A percentile compares a stretch with the other conserved stretches of the same genome.
Evolutionary conservation across 2,329 filamentous ascomycete species (phyloP).

Genomic region (Xylaria digitata): DNA sequence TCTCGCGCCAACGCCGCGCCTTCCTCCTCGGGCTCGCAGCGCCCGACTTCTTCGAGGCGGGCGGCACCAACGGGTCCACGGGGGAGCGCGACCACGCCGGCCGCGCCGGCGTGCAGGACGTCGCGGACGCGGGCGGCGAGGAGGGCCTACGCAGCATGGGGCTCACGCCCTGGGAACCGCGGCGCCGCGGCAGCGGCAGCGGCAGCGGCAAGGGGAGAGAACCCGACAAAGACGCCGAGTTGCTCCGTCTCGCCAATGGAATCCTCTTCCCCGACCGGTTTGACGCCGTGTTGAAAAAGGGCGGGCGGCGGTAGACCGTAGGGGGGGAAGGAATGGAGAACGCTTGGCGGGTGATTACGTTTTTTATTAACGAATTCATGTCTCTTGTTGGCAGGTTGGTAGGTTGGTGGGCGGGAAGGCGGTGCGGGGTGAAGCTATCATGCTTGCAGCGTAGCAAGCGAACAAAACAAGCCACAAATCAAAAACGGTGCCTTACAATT

Average conservation of each 20-base stretch:
- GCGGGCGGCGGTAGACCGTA: conserved; percentile 15
- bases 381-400: neutral
- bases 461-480: too few relatives aligned
- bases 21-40: conserved; percentile 75
- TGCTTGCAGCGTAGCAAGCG: too few relatives aligned
- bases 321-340: too few relatives aligned
- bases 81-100: conserved; percentile 70
- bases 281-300: conserved; percentile 28
- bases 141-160: conserved; percentile 59
- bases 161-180: conserved; percentile 52
- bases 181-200: neutral
- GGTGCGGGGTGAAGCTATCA: too few relatives aligned
- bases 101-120: conserved; percentile 57
- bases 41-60: conserved; percentile 66
- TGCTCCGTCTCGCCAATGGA: conserved; percentile 45
- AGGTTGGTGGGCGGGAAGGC: neutral
- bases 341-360: too few relatives aligned
- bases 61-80: conserved; percentile 39
- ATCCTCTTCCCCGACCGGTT: conserved; percentile 48
- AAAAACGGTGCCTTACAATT: too few relatives aligned
- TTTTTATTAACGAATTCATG: neutral
- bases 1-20: conserved; percentile 74
- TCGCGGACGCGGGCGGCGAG: conserved; percentile 51
- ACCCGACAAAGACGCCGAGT: conserved; percentile 34
- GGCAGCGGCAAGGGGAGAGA: neutral